Conservation (phyloP, 129 eudicot species). For the Ambrosia artemisiifolia region DNA sequence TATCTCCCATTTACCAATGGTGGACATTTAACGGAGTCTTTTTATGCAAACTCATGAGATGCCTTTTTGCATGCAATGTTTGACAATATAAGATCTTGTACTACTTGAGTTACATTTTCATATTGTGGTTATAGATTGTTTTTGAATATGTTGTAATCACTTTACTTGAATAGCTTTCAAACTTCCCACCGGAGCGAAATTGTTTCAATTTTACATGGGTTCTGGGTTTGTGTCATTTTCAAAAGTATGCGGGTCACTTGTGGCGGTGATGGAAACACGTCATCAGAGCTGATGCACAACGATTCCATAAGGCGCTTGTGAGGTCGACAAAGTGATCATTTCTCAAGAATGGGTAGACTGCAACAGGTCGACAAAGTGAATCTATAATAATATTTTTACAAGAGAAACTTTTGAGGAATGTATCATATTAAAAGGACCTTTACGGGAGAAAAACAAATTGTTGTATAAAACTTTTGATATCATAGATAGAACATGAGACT, state of each 20-base stretch:
- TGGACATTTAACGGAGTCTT: slow-evolving; percentile 3
- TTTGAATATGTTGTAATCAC: slow-evolving; percentile 16
- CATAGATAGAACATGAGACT: too few relatives aligned
- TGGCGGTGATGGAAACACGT: not conserved
- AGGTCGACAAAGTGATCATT: too few relatives aligned
- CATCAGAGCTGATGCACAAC: not conserved
- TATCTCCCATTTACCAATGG: slow-evolving; percentile 28
- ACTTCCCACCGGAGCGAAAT: not conserved
- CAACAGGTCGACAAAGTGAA: too few relatives aligned
- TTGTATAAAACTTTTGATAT: too few relatives aligned
- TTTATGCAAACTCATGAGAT: slow-evolving; percentile 26
- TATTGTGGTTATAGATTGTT: not conserved
- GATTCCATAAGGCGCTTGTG: too few relatives aligned
- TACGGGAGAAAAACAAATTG: too few relatives aligned
- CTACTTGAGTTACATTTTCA: slow-evolving; percentile 10
- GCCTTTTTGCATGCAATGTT: slow-evolving; percentile 31
- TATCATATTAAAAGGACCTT: too few relatives aligned
- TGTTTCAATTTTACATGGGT: not conserved
- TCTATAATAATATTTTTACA: too few relatives aligned
- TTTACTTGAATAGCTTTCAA: slow-evolving; percentile 1
- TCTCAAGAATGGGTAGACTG: too few relatives aligned
- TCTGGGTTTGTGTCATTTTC: not conserved
- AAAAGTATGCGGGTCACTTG: too few relatives aligned
- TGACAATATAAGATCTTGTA: slow-evolving; percentile 17
- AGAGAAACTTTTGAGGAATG: too few relatives aligned